These are phyloP conservation scores for Alliaria petiolata DNA, from an alignment of 345 rosid genomes.

Conservation along the genomic window DNA sequence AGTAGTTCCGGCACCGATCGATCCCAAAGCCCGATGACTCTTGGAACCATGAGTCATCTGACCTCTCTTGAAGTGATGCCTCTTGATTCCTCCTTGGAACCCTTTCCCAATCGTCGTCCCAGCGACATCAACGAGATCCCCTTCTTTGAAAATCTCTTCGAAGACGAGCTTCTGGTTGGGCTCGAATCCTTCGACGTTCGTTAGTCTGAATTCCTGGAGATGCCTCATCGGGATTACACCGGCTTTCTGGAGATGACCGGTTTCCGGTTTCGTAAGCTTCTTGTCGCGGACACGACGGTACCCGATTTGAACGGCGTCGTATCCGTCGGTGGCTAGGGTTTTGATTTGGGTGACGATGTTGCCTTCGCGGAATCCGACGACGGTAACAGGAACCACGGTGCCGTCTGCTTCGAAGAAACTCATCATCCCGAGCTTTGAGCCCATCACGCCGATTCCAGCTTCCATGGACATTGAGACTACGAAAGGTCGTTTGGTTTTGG, in stretches of 20 bases:
- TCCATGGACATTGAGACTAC: constrained; percentile 69
- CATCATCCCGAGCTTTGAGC: constrained; percentile 96
- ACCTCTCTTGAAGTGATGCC: constrained; percentile 76
- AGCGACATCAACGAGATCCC: constrained; percentile 83
- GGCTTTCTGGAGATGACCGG: constrained; percentile 80
- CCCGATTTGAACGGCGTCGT: constrained; percentile 88
- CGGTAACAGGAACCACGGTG: constrained; percentile 79
- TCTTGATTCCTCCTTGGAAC: constrained; percentile 98
- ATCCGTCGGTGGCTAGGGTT: constrained; percentile 75
- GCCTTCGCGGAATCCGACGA: constrained; percentile 92
- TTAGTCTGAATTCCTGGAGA: constrained; percentile 74
- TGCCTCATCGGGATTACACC: constrained; percentile 82
- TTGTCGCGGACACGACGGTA: constrained; percentile 81
- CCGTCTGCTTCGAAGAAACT: constrained; percentile 72
- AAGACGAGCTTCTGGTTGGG: constrained; percentile 60
- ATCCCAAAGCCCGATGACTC: constrained; percentile 86
- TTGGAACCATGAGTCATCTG: constrained; percentile 87
- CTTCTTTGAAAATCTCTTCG: constrained; percentile 80
- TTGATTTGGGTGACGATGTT: constrained; percentile 89
- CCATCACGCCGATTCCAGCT: constrained; percentile 95
- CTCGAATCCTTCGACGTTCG: constrained; percentile 58
- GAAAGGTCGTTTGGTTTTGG: constrained; percentile 19
- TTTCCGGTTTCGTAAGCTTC: constrained; percentile 85
- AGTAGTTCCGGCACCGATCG: constrained; percentile 96
- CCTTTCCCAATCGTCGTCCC: constrained; percentile 97